Base-by-base conservation (phyloP, 768 basidiomycete species). In the Cyathus striatus region DNA sequence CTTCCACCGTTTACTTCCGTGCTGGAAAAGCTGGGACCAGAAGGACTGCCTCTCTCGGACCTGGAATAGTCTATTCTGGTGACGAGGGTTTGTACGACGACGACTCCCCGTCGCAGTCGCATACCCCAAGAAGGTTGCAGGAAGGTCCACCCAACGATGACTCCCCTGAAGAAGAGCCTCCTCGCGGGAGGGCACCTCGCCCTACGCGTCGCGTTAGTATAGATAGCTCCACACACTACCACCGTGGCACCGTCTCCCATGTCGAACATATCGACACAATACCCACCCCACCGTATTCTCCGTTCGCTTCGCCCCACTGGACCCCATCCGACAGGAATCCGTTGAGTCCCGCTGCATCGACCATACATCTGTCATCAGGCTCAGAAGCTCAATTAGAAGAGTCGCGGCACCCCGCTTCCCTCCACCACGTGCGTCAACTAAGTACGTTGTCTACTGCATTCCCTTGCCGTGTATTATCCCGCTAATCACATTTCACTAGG, bases 1-100 rank as follows among this genome's bases (percentile, higher is more conserved):
- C 83, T 12, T 78, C 79, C 1, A 78, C 78, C 23, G 75, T 80
- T 4, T 83, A 87, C 60, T 96, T 93, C 61, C 73, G 73, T 39
- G 86, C 87, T 0, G 69, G 72, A 1, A 62, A 66, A 40, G 39
- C 46, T 10, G 13, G 10, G 16, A 45, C 62, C 6, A 62, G 73
- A 22, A 51, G 67, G 38, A 54, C 67, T 48, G 52, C 66, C 42
- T 65, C 78, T 58, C 54, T 80, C 67, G 70, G 79, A 12, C 69
- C 73, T 3, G 73, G 73, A 16, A 55, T 69, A 14, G 54, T 68
- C 4, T 63, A 69, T 38, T 48, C 56, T 26, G 62, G 68, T 23
- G 57, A 61, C 23, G 58, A 53, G 5, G 38, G 41, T 25, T 42
- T 47, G 18, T 40, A 52, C 27, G 62, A 69, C 34, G 67, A 67